A percentile compares a stretch with the other conserved stretches of the same genome.
Conservation (phyloP, 345 rosid species). For the Clarkia xantiana region DNA sequence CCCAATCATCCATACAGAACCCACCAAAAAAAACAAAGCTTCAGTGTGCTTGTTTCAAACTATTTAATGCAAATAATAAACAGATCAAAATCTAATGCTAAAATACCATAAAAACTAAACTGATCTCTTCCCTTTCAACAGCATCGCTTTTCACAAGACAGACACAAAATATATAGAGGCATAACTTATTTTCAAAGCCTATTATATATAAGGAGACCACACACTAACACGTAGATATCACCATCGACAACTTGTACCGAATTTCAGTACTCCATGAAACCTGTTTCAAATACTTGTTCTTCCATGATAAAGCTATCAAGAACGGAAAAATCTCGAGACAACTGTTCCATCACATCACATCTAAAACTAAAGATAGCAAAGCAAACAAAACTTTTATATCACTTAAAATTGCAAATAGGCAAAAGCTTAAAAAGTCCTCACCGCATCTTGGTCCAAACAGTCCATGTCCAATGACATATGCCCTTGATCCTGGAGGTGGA, state of each 20-base stretch:
- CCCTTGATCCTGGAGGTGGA: constrained; percentile 59
- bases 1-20: background rate
- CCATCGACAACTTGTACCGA: background rate
- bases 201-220: background rate
- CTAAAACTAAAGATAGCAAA: too few relatives aligned
- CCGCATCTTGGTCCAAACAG: constrained; percentile 84
- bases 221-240: background rate
- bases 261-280: background rate
- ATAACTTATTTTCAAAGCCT: too few relatives aligned
- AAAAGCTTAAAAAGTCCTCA: constrained; percentile 12
- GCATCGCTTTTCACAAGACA: too few relatives aligned
- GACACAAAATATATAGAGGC: too few relatives aligned
- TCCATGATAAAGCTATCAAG: too few relatives aligned
- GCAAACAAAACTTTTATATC: background rate
- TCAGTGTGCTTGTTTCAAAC: background rate
- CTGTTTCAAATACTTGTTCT: too few relatives aligned
- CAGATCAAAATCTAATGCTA: too few relatives aligned
- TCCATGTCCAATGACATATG: constrained; percentile 76
- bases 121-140: too few relatives aligned
- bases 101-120: too few relatives aligned
- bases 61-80: too few relatives aligned
- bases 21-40: background rate
- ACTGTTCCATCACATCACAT: too few relatives aligned
- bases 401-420: background rate
- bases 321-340: too few relatives aligned